These are phyloP conservation scores for Schoenoplectus tabernaemontani DNA, from an alignment of 202 grass and related monocot genomes.

Conservation along the genomic window DNA sequence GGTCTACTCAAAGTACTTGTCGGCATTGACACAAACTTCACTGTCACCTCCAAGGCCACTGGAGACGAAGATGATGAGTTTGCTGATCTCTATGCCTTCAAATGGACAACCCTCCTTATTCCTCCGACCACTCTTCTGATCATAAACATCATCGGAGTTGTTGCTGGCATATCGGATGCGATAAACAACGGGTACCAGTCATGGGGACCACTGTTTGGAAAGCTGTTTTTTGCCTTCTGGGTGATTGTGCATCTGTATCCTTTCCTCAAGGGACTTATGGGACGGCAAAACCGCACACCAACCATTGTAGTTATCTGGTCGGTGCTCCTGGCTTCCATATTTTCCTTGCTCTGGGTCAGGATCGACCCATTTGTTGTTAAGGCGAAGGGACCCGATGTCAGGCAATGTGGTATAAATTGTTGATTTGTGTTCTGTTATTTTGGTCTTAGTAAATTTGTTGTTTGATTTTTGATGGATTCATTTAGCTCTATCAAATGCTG, in stretches of 20 bases:
- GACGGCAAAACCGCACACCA: conserved; percentile 81
- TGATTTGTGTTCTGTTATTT: conserved; percentile 32
- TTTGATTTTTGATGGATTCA: conserved; percentile 12
- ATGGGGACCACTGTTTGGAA: conserved; percentile 84
- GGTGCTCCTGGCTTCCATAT: conserved; percentile 76
- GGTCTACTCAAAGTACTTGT: conserved; percentile 87
- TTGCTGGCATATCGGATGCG: conserved; percentile 83
- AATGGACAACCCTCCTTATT: conserved; percentile 95
- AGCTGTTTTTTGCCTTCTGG: conserved; percentile 94
- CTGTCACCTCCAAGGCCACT: conserved; percentile 82
- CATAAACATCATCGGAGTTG: conserved; percentile 91
- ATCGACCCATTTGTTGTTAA: conserved; percentile 76
- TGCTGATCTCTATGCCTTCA: conserved; percentile 80
- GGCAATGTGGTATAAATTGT: conserved; percentile 92
- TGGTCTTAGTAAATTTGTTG: not conserved
- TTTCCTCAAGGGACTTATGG: conserved; percentile 96
- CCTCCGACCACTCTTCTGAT: conserved; percentile 80
- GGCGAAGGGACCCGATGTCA: conserved; percentile 70
- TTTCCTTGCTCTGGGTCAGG: conserved; percentile 96
- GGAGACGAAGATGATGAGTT: conserved; percentile 62
- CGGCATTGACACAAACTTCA: conserved; percentile 90
- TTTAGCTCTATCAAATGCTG: conserved; percentile 16
- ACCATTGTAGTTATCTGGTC: conserved; percentile 96
- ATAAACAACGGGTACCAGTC: conserved; percentile 89
- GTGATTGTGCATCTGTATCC: conserved; percentile 97